phyloP scores from a whole-genome alignment of 2,329 filamentous ascomycete genomes.

The Colletotrichum noveboracense region DNA sequence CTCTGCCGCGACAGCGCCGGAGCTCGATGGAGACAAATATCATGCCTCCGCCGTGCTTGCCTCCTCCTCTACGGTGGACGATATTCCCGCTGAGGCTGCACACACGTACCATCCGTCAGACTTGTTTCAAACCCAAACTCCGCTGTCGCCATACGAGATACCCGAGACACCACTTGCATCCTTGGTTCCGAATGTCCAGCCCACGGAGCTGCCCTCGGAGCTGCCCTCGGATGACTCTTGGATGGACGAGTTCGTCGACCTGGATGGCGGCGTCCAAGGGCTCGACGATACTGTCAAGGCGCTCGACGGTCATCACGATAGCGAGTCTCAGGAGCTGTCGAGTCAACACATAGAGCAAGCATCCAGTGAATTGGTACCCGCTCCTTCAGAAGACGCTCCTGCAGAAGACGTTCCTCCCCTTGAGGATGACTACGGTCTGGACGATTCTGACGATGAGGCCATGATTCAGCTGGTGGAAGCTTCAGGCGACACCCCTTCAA shows the following conservation, averaged over 20 bases:
- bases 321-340: neutral
- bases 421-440: neutral
- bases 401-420: neutral
- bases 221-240: neutral
- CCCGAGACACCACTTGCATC: neutral
- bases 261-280: neutral
- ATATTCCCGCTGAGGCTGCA: neutral
- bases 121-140: neutral
- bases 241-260: conserved; percentile 6
- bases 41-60: neutral
- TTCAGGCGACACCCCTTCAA: neutral
- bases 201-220: neutral
- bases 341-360: neutral
- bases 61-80: neutral
- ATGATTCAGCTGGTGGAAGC: neutral
- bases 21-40: neutral
- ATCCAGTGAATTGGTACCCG: neutral
- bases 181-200: neutral
- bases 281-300: neutral
- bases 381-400: neutral
- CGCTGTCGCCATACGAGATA: neutral
- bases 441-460: neutral
- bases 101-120: neutral
- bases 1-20: neutral
- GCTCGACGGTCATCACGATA: neutral